Evolutionary conservation across 2,329 filamentous ascomycete species (phyloP).

Genomic region (Cercospora brassicicola): DNA sequence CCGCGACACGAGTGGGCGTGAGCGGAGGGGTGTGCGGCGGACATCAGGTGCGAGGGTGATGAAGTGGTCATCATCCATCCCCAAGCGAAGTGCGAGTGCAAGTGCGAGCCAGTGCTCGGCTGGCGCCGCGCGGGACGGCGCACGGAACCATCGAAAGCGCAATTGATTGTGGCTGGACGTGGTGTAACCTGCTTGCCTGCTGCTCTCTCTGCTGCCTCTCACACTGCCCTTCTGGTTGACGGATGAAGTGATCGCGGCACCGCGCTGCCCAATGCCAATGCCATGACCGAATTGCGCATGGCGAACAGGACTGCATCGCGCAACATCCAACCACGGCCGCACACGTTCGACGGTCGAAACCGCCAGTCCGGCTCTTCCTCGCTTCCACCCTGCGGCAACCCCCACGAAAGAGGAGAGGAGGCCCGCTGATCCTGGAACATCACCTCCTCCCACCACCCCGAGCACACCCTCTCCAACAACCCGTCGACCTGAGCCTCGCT

Average conservation of each 20-base stretch:
- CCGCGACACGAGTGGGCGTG: neutral
- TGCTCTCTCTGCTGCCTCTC: neutral
- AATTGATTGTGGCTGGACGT: neutral
- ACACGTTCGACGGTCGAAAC: neutral
- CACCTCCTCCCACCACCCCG: neutral
- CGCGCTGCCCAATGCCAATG: neutral
- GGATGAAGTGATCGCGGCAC: too few relatives aligned
- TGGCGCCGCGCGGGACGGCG: neutral
- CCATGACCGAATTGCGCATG: neutral
- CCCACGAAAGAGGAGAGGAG: neutral
- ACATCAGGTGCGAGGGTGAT: neutral
- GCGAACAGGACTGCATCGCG: neutral
- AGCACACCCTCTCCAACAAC: slow-evolving; percentile 1
- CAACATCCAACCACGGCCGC: neutral
- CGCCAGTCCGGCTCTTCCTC: neutral
- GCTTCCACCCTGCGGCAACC: neutral
- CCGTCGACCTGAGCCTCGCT: neutral
- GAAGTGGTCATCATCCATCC: neutral
- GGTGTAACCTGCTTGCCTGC: neutral
- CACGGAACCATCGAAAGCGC: neutral
- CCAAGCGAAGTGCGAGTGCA: neutral
- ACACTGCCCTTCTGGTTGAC: too few relatives aligned
- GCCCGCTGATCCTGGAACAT: neutral
- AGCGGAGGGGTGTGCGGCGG: slow-evolving; percentile 1
- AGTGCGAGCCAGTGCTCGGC: neutral